phyloP scores from a whole-genome alignment of 345 rosid species.

The Linum usitatissimum region DNA sequence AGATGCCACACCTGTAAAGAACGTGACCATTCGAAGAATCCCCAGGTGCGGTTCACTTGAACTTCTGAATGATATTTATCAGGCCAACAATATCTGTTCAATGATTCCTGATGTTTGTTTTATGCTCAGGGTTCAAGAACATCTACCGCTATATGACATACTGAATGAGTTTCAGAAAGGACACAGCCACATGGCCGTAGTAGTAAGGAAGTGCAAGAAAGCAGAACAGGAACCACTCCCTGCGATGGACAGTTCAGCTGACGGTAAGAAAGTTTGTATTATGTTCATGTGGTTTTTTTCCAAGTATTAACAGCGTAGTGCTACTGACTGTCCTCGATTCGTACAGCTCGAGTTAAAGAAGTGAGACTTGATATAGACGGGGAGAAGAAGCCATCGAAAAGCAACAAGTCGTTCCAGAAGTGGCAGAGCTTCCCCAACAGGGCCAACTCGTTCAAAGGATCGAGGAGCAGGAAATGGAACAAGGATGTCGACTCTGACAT shows the following conservation, averaged over 20 bases:
- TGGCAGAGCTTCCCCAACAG: constrained; percentile 3
- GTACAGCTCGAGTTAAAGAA: background rate
- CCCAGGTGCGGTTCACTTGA: background rate
- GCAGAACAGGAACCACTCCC: background rate
- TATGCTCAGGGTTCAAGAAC: background rate
- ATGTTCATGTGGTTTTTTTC: too few relatives aligned
- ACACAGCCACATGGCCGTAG: constrained; percentile 9
- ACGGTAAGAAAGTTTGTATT: background rate
- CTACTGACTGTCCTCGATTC: too few relatives aligned
- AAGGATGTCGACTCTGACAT: constrained; percentile 2
- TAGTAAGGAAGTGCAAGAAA: background rate
- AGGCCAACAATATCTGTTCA: background rate
- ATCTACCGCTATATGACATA: constrained; percentile 5
- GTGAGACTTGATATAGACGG: background rate
- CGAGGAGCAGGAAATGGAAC: constrained; percentile 7
- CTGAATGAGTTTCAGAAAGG: constrained; percentile 11
- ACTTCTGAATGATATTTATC: background rate
- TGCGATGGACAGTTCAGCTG: background rate
- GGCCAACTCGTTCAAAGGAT: background rate
- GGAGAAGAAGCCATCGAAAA: background rate
- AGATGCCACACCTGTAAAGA: constrained; percentile 7
- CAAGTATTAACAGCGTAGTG: too few relatives aligned
- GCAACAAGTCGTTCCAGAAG: constrained; percentile 2
- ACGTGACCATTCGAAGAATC: constrained; percentile 5
- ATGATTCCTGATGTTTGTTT: background rate